These are phyloP conservation scores for Leishmania lainsoni DNA, from an alignment of 208 protist genomes.

Conservation along the genomic window DNA sequence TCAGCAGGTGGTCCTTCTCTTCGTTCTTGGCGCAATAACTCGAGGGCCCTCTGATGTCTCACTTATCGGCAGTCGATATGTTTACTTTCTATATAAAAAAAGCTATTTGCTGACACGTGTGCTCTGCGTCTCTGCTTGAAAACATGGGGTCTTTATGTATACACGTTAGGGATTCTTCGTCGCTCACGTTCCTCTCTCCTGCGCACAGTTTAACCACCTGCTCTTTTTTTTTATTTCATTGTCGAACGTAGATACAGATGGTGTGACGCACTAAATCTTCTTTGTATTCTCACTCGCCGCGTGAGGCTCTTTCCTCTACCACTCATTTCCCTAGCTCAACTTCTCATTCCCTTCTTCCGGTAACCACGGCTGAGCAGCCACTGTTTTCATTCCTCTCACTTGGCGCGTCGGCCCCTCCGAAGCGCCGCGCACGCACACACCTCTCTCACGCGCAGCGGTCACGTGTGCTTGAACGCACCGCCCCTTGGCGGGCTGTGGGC, in stretches of 20 bases:
- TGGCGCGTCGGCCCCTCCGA: background rate
- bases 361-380: background rate
- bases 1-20: background rate
- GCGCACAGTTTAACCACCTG: background rate
- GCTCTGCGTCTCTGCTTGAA: background rate
- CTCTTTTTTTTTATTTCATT: background rate
- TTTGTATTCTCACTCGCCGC: too few relatives aligned
- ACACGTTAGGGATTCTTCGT: background rate
- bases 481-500: background rate
- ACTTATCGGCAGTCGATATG: background rate
- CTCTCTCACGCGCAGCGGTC: background rate
- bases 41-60: background rate
- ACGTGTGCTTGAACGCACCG: background rate
- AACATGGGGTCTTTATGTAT: background rate
- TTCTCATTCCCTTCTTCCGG: background rate
- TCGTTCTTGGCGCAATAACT: background rate
- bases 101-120: background rate
- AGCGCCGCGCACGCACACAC: background rate
- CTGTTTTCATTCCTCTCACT: background rate
- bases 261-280: background rate
- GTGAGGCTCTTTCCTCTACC: background rate
- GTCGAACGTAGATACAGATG: background rate
- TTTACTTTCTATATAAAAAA: background rate
- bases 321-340: background rate
- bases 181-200: background rate